Percentiles rank a stretch among this genome's conserved stretches.
Conservation (phyloP, 768 basidiomycete species). For the Trametes punicea region DNA sequence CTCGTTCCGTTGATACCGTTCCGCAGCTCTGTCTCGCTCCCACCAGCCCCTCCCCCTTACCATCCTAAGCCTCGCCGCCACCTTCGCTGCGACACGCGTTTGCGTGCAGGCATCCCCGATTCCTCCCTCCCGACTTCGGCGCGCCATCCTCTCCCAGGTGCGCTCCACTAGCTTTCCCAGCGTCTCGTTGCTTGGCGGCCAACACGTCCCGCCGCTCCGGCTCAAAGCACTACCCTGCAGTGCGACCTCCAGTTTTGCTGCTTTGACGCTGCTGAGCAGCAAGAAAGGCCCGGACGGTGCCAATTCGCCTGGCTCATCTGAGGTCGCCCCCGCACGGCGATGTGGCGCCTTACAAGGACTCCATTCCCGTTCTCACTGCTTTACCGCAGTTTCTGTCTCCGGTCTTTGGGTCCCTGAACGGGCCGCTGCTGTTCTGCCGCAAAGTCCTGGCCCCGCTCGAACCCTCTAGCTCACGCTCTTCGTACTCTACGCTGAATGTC, state of each 20-base stretch:
- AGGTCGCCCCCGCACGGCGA: slow-evolving; percentile 13
- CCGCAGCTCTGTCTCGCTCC: slow-evolving; percentile 2
- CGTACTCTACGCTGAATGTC: background rate
- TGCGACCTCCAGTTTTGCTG: background rate
- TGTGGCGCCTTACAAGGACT: slow-evolving; percentile 7
- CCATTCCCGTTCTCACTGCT: background rate
- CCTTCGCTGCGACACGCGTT: slow-evolving; percentile 6
- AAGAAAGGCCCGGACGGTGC: background rate
- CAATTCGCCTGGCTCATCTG: background rate
- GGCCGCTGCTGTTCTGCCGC: background rate
- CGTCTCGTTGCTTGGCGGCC: slow-evolving; percentile 8
- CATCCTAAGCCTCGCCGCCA: background rate
- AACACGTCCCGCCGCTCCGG: background rate
- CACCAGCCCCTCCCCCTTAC: background rate
- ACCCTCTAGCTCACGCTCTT: background rate
- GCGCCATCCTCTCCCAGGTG: background rate
- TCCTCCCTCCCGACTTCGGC: background rate
- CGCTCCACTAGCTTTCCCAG: slow-evolving; percentile 11
- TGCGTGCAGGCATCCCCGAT: background rate
- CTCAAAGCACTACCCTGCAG: background rate
- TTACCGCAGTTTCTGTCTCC: background rate
- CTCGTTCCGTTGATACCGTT: slow-evolving; percentile 6
- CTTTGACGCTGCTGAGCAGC: background rate
- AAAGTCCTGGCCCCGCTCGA: background rate
- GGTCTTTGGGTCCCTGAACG: background rate